Conservation (phyloP, 495 filamentous ascomycete genomes). For the Acidiella bohemica region DNA sequence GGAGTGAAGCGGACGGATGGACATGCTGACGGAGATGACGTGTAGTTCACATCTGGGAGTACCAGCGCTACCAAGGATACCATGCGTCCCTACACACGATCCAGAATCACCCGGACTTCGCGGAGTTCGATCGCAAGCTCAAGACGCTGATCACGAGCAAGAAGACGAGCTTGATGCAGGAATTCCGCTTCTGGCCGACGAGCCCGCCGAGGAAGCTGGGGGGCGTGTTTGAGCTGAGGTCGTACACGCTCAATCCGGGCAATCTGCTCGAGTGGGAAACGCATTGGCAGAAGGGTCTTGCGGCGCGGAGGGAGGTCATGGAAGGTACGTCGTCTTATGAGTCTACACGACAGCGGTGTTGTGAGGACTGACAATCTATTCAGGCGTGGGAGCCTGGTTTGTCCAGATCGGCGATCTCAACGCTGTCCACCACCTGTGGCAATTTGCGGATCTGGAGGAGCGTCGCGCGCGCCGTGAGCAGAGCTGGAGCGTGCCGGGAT, state of each 20-base stretch:
- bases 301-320: slow-evolving; percentile 88
- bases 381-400: slow-evolving; percentile 92
- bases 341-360: too few species aligned
- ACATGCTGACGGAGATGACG: not conserved
- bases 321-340: slow-evolving; percentile 33
- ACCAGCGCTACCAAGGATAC: slow-evolving; percentile 92
- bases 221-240: slow-evolving; percentile 90
- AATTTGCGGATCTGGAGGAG: slow-evolving; percentile 93
- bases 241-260: slow-evolving; percentile 90
- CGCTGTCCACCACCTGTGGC: slow-evolving; percentile 96
- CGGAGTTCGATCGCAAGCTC: slow-evolving; percentile 67
- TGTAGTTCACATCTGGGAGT: slow-evolving; percentile 98
- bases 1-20: not conserved
- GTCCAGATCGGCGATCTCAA: slow-evolving; percentile 96
- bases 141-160: slow-evolving; percentile 69
- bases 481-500: slow-evolving; percentile 90
- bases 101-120: slow-evolving; percentile 62
- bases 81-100: slow-evolving; percentile 82
- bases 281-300: slow-evolving; percentile 88
- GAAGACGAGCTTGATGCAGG: slow-evolving; percentile 88
- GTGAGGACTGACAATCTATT: not conserved
- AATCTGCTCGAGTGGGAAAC: slow-evolving; percentile 97
- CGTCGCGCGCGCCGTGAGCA: slow-evolving; percentile 80
- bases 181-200: slow-evolving; percentile 99
- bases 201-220: slow-evolving; percentile 78